phyloP scores from a whole-genome alignment of 129 eudicot genomes.

The Helianthus tuberosus region DNA sequence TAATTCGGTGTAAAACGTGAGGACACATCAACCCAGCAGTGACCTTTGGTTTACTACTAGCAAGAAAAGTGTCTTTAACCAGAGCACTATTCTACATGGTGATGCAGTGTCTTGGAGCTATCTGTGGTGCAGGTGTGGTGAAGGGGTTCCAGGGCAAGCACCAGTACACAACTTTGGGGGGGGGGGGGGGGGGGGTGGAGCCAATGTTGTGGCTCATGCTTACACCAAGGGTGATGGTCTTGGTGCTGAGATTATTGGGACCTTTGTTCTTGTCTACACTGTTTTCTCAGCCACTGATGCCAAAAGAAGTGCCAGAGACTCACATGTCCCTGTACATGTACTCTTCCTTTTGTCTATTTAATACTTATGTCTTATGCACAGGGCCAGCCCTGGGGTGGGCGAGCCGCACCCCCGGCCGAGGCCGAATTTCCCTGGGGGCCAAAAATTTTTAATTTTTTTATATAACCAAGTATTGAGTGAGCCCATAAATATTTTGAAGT shows the following conservation, averaged over 20 bases:
- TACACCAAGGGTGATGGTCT: slow-evolving; percentile 89
- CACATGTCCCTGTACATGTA: slow-evolving; percentile 85
- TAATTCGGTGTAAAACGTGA: slow-evolving; percentile 8
- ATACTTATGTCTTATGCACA: neutral
- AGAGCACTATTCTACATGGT: no score
- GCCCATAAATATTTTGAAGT: no score
- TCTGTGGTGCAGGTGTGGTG: slow-evolving; percentile 92
- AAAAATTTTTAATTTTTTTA: no score
- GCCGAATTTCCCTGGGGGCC: no score
- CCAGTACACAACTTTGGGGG: slow-evolving; percentile 44
- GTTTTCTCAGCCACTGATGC: slow-evolving; percentile 87
- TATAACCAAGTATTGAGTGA: no score
- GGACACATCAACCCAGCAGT: slow-evolving; percentile 30
- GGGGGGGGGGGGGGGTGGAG: no score
- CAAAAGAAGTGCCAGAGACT: slow-evolving; percentile 97
- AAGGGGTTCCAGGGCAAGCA: slow-evolving; percentile 66
- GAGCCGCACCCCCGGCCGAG: no score
- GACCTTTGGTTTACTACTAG: no score
- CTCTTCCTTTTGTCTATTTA: slow-evolving; percentile 14
- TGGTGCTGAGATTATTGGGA: slow-evolving; percentile 39
- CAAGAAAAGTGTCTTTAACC: no score
- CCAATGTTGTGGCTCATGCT: slow-evolving; percentile 74
- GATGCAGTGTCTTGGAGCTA: no score
- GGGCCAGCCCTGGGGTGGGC: no score
- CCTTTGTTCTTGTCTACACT: neutral